Evolutionary conservation across 164 flowering plant species (phyloP), one percentile per base, ranked within the genome.

Genomic region (Liquidambar formosana): DNA sequence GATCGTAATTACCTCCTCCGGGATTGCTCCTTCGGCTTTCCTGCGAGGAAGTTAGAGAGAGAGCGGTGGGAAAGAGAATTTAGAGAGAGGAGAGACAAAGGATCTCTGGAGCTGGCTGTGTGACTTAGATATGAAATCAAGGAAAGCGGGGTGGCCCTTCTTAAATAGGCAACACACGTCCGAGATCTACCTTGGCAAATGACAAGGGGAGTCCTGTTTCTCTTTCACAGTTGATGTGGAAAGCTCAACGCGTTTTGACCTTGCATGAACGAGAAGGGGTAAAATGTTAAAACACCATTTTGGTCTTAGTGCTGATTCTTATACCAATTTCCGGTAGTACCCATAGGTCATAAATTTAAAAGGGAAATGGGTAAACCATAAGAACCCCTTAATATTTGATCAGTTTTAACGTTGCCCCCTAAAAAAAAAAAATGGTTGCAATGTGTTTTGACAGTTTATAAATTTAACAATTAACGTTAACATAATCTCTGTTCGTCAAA

Each of bases 141-240:
- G 58, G 43, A 52, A 38, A 41, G 57, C 51, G 68, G 33, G 51
- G 27, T n/a, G 28, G 41, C 12, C 16, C 41, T 49, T 15, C 9
- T 71, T 74, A 64, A 43, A 74, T 77, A 74, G 57, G 8, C 67
- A 56, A 54, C 28, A 57, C 43, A 18, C 14, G 26, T 63, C 54
- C 69, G 8, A 65, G 49, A 57, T 71, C 65, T 68, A 23, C 71
- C 73, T 21, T 44, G 2, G 10, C 0, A 76, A 68, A 66, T 5
- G 75, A 67, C 73, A 22, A 57, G 18, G 19, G 43, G 16, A 41
- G 63, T 54, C 21, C 68, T 56, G 16, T 21, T 8, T 14, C 1
- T 26, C 12, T 51, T 2, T n/a, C 2, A 38, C 54, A 57, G 68
- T 21, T 66, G 57, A 22, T 10, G 63, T 16, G 60, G n/a, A 59